Evolutionary conservation across 441 rosid genomes (phyloP), one percentile per base, ranked within the genome.

Genomic region (Erodium chrysanthum): DNA sequence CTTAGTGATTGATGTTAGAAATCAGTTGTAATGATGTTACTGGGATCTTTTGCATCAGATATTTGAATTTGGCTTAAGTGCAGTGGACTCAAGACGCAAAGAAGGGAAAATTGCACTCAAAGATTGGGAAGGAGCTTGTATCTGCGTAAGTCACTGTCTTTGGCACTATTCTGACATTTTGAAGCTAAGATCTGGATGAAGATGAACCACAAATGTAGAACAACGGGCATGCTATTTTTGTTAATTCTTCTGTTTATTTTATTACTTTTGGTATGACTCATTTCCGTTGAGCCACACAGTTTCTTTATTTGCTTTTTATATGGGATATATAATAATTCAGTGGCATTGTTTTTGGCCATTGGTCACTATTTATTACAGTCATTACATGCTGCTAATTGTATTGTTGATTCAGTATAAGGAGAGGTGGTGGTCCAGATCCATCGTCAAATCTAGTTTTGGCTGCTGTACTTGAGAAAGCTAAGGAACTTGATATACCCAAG

Each of bases 81-180:
- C 85, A 92, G 98, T 86, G 80, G 18, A 84, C 90, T 77, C 94
- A 90, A 82, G 89, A 90, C 88, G 86, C 87, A 8, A 92, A 86
- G 84, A 92, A 90, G 80, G 86, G 87, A 1, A 92, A 92, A 73
- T 74, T 90, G 35, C 85, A 85, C 68, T 80, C 88, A 7, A 88
- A 80, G 73, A 83, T 90, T 44, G 96, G 97, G 46, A 92, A 92
- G 71, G 96, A 92, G 84, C 90, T 92, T 59, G 78, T 92, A 33
- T 92, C 96, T 73, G 95, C 89, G 97, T 90, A 82, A 84, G 96
- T 77, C 74, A 22, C 74, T 71, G 25, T 8, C 67, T 73, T 7
- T 52, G 66, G 54, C 14, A 48, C 17, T 61, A 40, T 35, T 33
- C 22, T 31, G 4, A 40, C 70, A 9, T 6, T 17, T 11, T 15